These are phyloP conservation scores for Monosporascus sp. DNA, from an alignment of 2,329 filamentous ascomycete species.

Conservation along the genomic window DNA sequence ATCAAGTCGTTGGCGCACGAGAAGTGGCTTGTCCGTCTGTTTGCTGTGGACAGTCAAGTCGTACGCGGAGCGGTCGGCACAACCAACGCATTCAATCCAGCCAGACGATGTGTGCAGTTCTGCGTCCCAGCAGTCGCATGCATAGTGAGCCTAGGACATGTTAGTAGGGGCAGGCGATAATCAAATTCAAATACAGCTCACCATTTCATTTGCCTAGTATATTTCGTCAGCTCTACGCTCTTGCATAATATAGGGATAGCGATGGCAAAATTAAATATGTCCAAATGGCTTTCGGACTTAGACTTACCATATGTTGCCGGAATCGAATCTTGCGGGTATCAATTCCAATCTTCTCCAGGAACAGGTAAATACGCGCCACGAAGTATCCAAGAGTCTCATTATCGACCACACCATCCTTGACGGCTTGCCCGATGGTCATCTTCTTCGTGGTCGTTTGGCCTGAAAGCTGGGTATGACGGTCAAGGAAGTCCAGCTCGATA, in stretches of 20 bases:
- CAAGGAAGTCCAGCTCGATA: slow-evolving; percentile 76
- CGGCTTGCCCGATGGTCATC: slow-evolving; percentile 79
- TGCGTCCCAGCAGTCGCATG: slow-evolving; percentile 95
- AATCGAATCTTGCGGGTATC: slow-evolving; percentile 88
- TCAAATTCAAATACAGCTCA: background rate
- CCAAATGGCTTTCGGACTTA: background rate
- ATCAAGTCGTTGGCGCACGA: slow-evolving; percentile 76
- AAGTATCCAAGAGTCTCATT: slow-evolving; percentile 99
- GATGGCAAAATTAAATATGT: background rate
- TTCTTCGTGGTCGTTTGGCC: slow-evolving; percentile 73
- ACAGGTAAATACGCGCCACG: slow-evolving; percentile 85
- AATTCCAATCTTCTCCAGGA: slow-evolving; percentile 82
- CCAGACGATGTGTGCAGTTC: slow-evolving; percentile 88
- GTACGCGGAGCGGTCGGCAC: slow-evolving; percentile 91
- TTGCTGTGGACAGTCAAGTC: slow-evolving; percentile 90
- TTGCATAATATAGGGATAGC: too few species aligned
- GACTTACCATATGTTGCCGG: slow-evolving; percentile 78
- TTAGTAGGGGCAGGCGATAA: background rate
- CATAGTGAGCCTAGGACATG: slow-evolving; percentile 65
- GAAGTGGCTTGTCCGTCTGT: slow-evolving; percentile 79
- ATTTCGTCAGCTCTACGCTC: background rate
- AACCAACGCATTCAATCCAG: slow-evolving; percentile 98
- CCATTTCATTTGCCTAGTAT: slow-evolving; percentile 47
- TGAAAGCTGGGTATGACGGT: slow-evolving; percentile 77
- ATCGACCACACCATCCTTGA: slow-evolving; percentile 76